Evolutionary conservation across 495 filamentous ascomycete genomes (phyloP).

Genomic region (Aspergillus cristatus): DNA sequence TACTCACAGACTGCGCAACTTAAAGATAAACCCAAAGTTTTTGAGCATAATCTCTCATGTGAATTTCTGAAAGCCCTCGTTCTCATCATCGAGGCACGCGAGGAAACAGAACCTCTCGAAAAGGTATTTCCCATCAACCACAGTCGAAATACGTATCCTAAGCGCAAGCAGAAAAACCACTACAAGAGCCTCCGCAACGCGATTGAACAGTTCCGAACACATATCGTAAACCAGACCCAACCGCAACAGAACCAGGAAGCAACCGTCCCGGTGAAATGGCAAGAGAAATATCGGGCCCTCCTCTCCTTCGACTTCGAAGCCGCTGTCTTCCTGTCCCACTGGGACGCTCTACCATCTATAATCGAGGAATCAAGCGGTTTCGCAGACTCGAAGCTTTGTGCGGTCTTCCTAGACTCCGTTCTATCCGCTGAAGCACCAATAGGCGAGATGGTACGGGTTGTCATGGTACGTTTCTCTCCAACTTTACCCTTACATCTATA

Average conservation of each 20-base stretch:
- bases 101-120: slow-evolving; percentile 49
- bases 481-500: not conserved
- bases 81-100: slow-evolving; percentile 51
- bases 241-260: slow-evolving; percentile 7
- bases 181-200: slow-evolving; percentile 51
- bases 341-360: slow-evolving; percentile 54
- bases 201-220: slow-evolving; percentile 42
- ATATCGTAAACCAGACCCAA: slow-evolving; percentile 18
- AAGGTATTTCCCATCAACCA: slow-evolving; percentile 23
- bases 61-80: slow-evolving; percentile 58
- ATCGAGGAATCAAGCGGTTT: slow-evolving; percentile 40
- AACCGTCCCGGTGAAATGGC: slow-evolving; percentile 28
- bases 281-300: slow-evolving; percentile 51
- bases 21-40: slow-evolving; percentile 37
- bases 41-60: slow-evolving; percentile 53
- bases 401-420: slow-evolving; percentile 46
- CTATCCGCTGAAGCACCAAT: slow-evolving; percentile 45
- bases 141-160: not conserved
- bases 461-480: slow-evolving; percentile 12
- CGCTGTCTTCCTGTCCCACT: slow-evolving; percentile 53
- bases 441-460: slow-evolving; percentile 21
- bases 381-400: slow-evolving; percentile 6
- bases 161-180: slow-evolving; percentile 32
- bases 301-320: slow-evolving; percentile 70
- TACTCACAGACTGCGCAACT: slow-evolving; percentile 43